Base-by-base conservation (phyloP, 306 rosid genomes). In the Inga leiocalycina region DNA sequence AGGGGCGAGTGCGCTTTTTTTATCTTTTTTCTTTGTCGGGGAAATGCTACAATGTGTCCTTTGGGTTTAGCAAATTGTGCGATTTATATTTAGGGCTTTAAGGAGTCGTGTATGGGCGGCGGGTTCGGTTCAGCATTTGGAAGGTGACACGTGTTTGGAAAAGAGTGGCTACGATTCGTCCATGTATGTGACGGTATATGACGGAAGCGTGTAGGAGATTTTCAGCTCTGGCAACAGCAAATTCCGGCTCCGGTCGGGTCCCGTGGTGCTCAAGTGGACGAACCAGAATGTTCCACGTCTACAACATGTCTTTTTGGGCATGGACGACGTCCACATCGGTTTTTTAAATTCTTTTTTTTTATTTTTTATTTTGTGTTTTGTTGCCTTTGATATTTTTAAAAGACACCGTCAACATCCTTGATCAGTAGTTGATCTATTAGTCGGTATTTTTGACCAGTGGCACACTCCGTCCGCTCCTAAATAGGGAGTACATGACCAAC, bases 121-220 rank as follows among this genome's bases (percentile, higher is more conserved):
- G 32, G 80, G 41, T 44, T 5, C 46, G 73, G 5, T 68, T 37
- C 30, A 65, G 87, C 88, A 81, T 3, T 79, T 2, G 0, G 10
- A 3, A 15, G 0, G 0, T 0, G 77, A 88, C 91, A 79, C 89
- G 93, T 85, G 79, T 74, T 2, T 0, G 0, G 4, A 0, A 67
- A 72, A 46, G 27, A 84, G 39, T 15, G 90, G 89, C 51, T 80
- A 30, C 9, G 79, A 85, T 89, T 79, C 17, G 65, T 81, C 87
- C 86, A 72, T 74, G 85, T 84, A 71, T 45, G 69, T 64, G 72
- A 57, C 22, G 35, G 19, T 57, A 35, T 41, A 27, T 46, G 81
- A 74, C 35, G 72, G 81, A 78, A 84, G 85, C 80, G 79, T 84
- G 84, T 79, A 86, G 70, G 49, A 37, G 77, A 85, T 84, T 72